Conservation (phyloP, 768 basidiomycete genomes). For the Filobasidium floriforme region DNA sequence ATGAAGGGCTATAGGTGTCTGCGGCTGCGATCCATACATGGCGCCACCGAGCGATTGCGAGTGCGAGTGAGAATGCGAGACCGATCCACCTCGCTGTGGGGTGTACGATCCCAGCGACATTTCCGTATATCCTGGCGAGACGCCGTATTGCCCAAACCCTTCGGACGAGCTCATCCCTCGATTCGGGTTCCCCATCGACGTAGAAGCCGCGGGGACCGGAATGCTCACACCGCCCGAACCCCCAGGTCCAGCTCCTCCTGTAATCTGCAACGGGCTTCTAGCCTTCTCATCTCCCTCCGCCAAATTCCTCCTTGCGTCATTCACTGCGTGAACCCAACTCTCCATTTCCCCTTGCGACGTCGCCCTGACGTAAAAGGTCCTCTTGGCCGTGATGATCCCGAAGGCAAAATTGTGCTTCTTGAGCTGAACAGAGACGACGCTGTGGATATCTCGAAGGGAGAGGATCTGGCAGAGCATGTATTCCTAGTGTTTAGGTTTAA, state of each 20-base stretch:
- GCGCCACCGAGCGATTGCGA: background rate
- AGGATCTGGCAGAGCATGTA: slow-evolving; percentile 84
- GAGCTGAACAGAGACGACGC: slow-evolving; percentile 74
- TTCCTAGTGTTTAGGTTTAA: slow-evolving; percentile 54
- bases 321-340: slow-evolving; percentile 75
- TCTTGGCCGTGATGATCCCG: slow-evolving; percentile 77
- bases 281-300: slow-evolving; percentile 45
- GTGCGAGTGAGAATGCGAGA: background rate
- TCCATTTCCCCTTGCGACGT: slow-evolving; percentile 62
- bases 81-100: background rate
- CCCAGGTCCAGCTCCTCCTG: background rate
- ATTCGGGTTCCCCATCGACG: background rate
- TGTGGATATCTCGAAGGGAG: slow-evolving; percentile 78
- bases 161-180: background rate
- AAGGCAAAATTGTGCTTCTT: slow-evolving; percentile 86
- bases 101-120: background rate
- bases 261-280: slow-evolving; percentile 1
- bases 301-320: slow-evolving; percentile 62
- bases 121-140: background rate
- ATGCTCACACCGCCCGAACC: background rate
- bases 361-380: slow-evolving; percentile 89
- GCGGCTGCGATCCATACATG: background rate
- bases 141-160: slow-evolving; percentile 1
- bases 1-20: background rate
- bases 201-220: background rate